phyloP scores from a whole-genome alignment of 495 filamentous ascomycete genomes.

The Polyplosphaeria fusca region DNA sequence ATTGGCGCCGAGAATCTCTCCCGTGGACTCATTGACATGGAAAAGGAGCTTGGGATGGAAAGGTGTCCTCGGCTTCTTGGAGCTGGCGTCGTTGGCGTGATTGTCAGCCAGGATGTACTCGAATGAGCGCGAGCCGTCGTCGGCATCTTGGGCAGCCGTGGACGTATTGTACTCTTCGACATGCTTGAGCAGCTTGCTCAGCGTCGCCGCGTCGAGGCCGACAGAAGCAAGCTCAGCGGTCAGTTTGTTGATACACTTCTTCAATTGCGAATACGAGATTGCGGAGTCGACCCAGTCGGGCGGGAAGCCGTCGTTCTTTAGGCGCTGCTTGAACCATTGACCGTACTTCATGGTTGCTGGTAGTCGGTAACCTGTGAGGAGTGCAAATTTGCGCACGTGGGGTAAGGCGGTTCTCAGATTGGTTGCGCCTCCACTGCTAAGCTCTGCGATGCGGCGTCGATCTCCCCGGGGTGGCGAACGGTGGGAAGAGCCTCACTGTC shows the following conservation, averaged over 20 bases:
- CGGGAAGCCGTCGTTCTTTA: constrained; percentile 56
- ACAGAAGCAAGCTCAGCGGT: constrained; percentile 56
- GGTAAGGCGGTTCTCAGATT: constrained; percentile 2
- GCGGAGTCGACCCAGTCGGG: constrained; percentile 65
- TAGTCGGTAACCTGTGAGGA: constrained; percentile 11
- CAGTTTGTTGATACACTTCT: constrained; percentile 71
- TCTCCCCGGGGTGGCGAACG: too few species aligned
- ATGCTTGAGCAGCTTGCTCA: constrained; percentile 48
- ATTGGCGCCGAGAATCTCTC: constrained; percentile 53
- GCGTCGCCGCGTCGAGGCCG: constrained; percentile 60
- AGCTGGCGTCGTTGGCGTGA: background rate
- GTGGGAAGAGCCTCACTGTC: too few species aligned
- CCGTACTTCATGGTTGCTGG: constrained; percentile 66
- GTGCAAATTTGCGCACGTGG: constrained; percentile 29
- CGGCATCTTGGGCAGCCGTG: background rate
- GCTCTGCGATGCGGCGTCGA: too few species aligned
- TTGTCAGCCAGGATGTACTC: constrained; percentile 30
- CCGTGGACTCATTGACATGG: constrained; percentile 51
- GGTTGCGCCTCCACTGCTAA: too few species aligned
- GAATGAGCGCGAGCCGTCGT: constrained; percentile 21
- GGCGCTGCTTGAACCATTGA: constrained; percentile 59
- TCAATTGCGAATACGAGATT: constrained; percentile 69
- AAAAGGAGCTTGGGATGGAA: constrained; percentile 60
- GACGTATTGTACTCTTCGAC: constrained; percentile 29
- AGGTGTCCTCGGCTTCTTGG: background rate